Evolutionary conservation across 495 filamentous ascomycete genomes (phyloP).

Genomic region (Talaromyces liani): DNA sequence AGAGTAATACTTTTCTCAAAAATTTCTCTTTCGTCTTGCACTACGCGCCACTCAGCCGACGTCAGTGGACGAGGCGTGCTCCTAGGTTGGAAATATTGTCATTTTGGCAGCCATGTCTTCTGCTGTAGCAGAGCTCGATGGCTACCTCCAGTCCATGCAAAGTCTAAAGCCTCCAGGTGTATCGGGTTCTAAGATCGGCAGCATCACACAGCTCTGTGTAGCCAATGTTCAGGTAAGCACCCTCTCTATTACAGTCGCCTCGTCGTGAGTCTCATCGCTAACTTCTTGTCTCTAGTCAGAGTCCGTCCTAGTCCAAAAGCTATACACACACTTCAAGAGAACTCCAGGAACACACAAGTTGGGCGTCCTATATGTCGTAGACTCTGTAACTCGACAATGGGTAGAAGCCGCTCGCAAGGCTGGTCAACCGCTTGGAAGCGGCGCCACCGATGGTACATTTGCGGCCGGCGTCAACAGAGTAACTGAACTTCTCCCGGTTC

Average conservation of each 20-base stretch:
- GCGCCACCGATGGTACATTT: conserved; percentile 81
- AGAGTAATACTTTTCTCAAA: neutral
- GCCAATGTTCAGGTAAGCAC: conserved; percentile 85
- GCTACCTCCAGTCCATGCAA: conserved; percentile 84
- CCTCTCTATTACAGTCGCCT: neutral
- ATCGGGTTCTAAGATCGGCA: conserved; percentile 78
- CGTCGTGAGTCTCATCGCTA: conserved; percentile 19
- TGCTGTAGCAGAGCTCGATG: conserved; percentile 84
- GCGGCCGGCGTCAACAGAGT: conserved; percentile 95
- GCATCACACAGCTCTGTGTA: conserved; percentile 78
- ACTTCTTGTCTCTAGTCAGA: conserved; percentile 63
- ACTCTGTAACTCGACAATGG: conserved; percentile 98
- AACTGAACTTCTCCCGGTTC: conserved; percentile 80
- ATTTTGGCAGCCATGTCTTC: conserved; percentile 53
- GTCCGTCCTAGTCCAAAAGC: conserved; percentile 89
- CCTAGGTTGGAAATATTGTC: neutral
- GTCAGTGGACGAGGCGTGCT: conserved; percentile 6
- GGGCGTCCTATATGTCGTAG: conserved; percentile 99
- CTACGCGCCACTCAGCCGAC: neutral
- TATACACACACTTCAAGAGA: conserved; percentile 96
- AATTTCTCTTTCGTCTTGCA: neutral
- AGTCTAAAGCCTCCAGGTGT: conserved; percentile 87
- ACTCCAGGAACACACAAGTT: conserved; percentile 92
- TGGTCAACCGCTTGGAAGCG: conserved; percentile 68
- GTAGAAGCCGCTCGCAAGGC: conserved; percentile 85